Evolutionary conservation across 2,329 filamentous ascomycete species (phyloP).

Genomic region (Paraphaeosphaeria sporulosa): DNA sequence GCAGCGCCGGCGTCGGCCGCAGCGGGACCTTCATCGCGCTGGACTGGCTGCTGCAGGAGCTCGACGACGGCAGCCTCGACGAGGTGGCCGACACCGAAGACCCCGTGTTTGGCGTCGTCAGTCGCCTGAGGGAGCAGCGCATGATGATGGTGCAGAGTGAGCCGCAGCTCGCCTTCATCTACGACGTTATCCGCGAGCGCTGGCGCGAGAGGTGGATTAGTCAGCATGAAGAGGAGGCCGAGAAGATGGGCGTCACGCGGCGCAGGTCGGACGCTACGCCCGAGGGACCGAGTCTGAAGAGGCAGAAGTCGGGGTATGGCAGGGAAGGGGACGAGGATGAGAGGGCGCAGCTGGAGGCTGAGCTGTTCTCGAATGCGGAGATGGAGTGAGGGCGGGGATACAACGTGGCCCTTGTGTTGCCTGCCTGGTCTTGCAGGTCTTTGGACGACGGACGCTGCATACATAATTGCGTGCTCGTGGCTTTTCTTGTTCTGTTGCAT

Average conservation of each 20-base stretch:
- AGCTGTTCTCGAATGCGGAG: slow-evolving; percentile 36
- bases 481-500: too few relatives aligned
- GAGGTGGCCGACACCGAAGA: slow-evolving; percentile 62
- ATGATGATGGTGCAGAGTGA: slow-evolving; percentile 96
- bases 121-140: slow-evolving; percentile 82
- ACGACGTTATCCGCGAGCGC: slow-evolving; percentile 79
- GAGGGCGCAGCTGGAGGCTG: slow-evolving; percentile 43
- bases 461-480: too few relatives aligned
- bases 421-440: too few relatives aligned
- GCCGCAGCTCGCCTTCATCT: slow-evolving; percentile 84
- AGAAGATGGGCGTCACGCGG: slow-evolving; percentile 29
- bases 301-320: slow-evolving; percentile 31
- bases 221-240: slow-evolving; percentile 38
- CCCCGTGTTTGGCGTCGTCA: slow-evolving; percentile 79
- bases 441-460: too few relatives aligned
- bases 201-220: slow-evolving; percentile 66
- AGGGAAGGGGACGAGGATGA: slow-evolving; percentile 25
- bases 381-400: slow-evolving; percentile 16
- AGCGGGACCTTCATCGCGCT: slow-evolving; percentile 96
- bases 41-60: slow-evolving; percentile 86
- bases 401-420: too few relatives aligned
- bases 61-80: slow-evolving; percentile 75
- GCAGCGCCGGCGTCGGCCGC: slow-evolving; percentile 89
- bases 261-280: slow-evolving; percentile 15
- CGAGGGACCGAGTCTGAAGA: slow-evolving; percentile 35